A percentile compares a stretch with the other conserved stretches of the same genome.
phyloP scores from a whole-genome alignment of 805 yeast genomes.

The Kodamaea neixiangensis region DNA sequence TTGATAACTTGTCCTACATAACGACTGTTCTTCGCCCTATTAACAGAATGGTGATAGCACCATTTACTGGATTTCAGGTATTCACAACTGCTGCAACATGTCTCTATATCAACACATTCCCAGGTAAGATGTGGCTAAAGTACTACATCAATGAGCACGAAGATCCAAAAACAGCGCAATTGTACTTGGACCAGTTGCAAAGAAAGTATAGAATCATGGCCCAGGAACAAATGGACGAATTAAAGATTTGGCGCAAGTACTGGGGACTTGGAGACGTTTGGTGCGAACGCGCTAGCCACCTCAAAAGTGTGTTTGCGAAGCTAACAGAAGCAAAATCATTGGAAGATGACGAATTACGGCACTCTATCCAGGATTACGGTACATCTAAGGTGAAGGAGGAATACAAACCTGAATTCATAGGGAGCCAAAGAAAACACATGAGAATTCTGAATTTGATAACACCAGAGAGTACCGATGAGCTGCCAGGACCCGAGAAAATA shows the following conservation, averaged over 20 bases:
- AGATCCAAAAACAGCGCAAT: not conserved
- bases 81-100: conserved; percentile 38
- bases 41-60: conserved; percentile 35
- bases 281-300: conserved; percentile 26
- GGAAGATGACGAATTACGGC: conserved; percentile 23
- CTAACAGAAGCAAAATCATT: conserved; percentile 16
- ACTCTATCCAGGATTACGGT: conserved; percentile 34
- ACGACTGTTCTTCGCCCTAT: conserved; percentile 21
- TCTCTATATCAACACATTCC: conserved; percentile 31
- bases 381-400: conserved; percentile 28
- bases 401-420: conserved; percentile 13
- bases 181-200: conserved; percentile 15
- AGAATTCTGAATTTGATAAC: conserved; percentile 16
- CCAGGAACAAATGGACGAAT: conserved; percentile 21
- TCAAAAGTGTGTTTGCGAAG: conserved; percentile 24
- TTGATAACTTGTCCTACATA: conserved; percentile 25
- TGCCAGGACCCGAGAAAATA: not conserved
- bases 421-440: conserved; percentile 14
- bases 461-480: conserved; percentile 2
- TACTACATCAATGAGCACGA: conserved; percentile 10
- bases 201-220: conserved; percentile 23
- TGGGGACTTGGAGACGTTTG: conserved; percentile 36
- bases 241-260: conserved; percentile 26
- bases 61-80: conserved; percentile 40
- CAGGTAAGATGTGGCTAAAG: conserved; percentile 20